A percentile compares a stretch with the other conserved stretches of the same genome.
These are phyloP conservation scores for Fomitopsis serialis DNA, from an alignment of 768 basidiomycete species.

Conservation along the genomic window DNA sequence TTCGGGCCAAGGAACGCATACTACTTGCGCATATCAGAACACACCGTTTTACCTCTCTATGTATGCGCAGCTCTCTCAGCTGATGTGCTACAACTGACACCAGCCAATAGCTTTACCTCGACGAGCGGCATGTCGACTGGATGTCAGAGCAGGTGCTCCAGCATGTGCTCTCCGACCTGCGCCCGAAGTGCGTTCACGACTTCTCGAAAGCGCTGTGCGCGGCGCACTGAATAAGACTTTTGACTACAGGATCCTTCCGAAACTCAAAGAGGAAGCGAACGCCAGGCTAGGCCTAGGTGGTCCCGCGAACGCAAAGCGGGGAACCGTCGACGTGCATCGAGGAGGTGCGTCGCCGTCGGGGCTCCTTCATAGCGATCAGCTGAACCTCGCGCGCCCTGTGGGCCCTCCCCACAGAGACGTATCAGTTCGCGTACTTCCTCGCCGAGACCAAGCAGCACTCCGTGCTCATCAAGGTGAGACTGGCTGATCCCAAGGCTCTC, in stretches of 20 bases:
- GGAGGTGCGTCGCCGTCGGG: conserved; percentile 50
- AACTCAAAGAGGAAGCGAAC: conserved; percentile 57
- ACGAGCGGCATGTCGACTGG: conserved; percentile 85
- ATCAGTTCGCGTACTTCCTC: conserved; percentile 90
- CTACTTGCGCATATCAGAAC: conserved; percentile 76
- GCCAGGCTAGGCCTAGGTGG: conserved; percentile 34
- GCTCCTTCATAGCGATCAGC: no score
- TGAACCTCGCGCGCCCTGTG: conserved; percentile 4
- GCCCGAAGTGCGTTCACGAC: conserved; percentile 64
- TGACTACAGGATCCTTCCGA: conserved; percentile 51
- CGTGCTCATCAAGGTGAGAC: conserved; percentile 68
- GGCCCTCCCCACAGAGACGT: conserved; percentile 52
- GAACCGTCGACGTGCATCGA: conserved; percentile 76
- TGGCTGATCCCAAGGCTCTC: background rate
- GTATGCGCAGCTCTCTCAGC: conserved; percentile 32
- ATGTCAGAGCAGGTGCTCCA: conserved; percentile 83
- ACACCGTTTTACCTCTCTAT: conserved; percentile 73
- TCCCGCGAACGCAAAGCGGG: conserved; percentile 50
- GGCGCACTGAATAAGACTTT: background rate
- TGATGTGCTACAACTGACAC: background rate
- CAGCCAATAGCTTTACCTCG: conserved; percentile 67
- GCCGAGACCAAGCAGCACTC: conserved; percentile 79
- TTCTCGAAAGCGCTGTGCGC: background rate
- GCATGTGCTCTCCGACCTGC: conserved; percentile 73
- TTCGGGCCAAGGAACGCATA: conserved; percentile 74